Percentiles rank a stretch among this genome's conserved stretches.
Evolutionary conservation across 139 green algal genomes (phyloP).

Genomic region (Haematococcus sp.): DNA sequence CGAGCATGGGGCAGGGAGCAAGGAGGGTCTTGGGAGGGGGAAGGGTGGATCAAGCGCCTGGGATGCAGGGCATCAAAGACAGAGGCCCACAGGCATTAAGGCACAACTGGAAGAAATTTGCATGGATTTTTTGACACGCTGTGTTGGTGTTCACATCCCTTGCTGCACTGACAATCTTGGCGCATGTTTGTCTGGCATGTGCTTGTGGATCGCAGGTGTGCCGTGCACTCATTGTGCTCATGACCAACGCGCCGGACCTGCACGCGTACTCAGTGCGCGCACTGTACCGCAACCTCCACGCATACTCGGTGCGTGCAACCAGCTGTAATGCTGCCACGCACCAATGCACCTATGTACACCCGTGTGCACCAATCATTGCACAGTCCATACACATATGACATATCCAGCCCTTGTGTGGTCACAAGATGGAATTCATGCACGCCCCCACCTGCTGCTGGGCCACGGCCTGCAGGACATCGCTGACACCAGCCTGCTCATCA

Average conservation of each 20-base stretch:
- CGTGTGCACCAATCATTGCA: too few relatives aligned
- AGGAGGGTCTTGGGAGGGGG: too few relatives aligned
- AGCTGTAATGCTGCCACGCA: not conserved
- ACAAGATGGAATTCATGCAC: not conserved
- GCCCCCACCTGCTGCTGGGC: too few relatives aligned
- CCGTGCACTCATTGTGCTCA: slow-evolving; percentile 76
- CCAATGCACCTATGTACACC: too few relatives aligned
- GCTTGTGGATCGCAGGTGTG: slow-evolving; percentile 22
- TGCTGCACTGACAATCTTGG: too few relatives aligned
- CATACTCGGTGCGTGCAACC: slow-evolving; percentile 22
- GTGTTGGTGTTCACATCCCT: too few relatives aligned
- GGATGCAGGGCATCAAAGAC: too few relatives aligned
- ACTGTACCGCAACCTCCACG: slow-evolving; percentile 46
- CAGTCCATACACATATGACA: not conserved
- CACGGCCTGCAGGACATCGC: slow-evolving; percentile 5
- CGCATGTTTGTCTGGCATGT: not conserved
- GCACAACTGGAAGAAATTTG: too few relatives aligned
- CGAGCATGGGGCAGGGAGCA: too few relatives aligned
- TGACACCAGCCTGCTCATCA: slow-evolving; percentile 48
- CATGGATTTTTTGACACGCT: too few relatives aligned
- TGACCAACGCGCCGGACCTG: slow-evolving; percentile 86
- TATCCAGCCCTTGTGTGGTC: not conserved
- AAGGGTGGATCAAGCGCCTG: too few relatives aligned
- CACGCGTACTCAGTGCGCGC: slow-evolving; percentile 71
- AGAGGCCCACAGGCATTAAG: too few relatives aligned